Percentiles rank a stretch among this genome's conserved stretches.
Evolutionary conservation across 257 asterid genomes (phyloP).

Genomic region (Solanum appendiculatum): DNA sequence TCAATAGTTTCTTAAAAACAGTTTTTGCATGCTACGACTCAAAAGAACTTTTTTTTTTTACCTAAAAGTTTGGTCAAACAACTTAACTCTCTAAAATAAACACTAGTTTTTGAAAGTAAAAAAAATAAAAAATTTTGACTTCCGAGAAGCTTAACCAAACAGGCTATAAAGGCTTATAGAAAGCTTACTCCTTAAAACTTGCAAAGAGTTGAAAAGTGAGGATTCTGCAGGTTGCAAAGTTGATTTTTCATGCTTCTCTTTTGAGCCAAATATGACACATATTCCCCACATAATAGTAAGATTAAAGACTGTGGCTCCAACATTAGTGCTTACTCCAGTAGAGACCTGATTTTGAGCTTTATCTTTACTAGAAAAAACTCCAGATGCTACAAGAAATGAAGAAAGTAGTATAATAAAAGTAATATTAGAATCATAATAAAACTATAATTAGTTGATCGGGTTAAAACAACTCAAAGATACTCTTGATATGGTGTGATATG

Average conservation of each 20-base stretch:
- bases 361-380: constrained; percentile 25
- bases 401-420: background rate
- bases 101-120: background rate
- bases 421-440: background rate
- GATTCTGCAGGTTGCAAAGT: background rate
- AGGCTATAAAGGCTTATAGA: background rate
- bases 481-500: background rate
- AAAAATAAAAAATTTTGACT: background rate
- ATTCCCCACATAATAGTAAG: constrained; percentile 45
- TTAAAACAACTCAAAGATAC: background rate
- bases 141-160: background rate
- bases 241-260: background rate
- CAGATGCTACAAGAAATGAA: constrained; percentile 32
- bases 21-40: background rate
- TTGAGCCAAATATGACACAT: constrained; percentile 26
- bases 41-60: background rate
- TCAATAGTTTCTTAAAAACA: background rate
- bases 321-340: constrained; percentile 33
- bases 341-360: constrained; percentile 34
- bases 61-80: background rate
- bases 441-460: too few relatives aligned
- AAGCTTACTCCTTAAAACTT: background rate
- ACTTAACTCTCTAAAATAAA: background rate
- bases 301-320: constrained; percentile 37
- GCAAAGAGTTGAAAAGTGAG: background rate